Conservation (phyloP, 2,329 filamentous ascomycete genomes). For the Metarhizium album region DNA sequence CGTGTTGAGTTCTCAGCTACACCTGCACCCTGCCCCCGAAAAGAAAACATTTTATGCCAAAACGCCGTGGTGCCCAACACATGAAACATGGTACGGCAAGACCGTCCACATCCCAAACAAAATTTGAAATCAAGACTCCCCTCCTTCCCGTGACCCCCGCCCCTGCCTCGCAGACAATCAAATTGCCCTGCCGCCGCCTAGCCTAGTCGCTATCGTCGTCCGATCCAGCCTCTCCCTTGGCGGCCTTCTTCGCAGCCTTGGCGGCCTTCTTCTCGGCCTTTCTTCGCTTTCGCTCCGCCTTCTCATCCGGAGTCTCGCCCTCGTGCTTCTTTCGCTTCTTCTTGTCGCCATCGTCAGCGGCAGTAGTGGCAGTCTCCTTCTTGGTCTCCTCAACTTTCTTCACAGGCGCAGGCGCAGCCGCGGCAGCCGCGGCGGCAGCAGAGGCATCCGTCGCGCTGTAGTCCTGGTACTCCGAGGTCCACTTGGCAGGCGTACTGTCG, state of each 20-base stretch:
- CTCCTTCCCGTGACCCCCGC: too few relatives aligned
- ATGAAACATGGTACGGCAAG: slow-evolving; percentile 12
- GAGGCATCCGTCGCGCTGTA: slow-evolving; percentile 50
- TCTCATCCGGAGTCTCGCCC: slow-evolving; percentile 61
- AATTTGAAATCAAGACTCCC: slow-evolving; percentile 5
- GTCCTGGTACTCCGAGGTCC: slow-evolving; percentile 89
- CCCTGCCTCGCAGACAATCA: neutral
- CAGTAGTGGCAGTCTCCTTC: slow-evolving; percentile 23
- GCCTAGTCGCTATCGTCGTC: slow-evolving; percentile 25
- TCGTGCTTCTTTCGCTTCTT: slow-evolving; percentile 75
- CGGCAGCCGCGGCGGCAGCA: slow-evolving; percentile 31
- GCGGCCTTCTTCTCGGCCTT: slow-evolving; percentile 51
- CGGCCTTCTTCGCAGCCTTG: slow-evolving; percentile 45
- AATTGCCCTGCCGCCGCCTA: neutral
- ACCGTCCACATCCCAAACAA: slow-evolving; percentile 12
- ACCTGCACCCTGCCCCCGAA: too few relatives aligned
- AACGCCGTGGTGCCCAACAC: slow-evolving; percentile 13
- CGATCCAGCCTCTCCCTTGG: slow-evolving; percentile 39
- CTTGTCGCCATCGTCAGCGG: slow-evolving; percentile 43
- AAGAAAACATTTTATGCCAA: slow-evolving; percentile 11
- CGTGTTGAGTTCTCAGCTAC: slow-evolving; percentile 3
- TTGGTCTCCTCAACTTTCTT: slow-evolving; percentile 27
- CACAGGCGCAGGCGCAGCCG: slow-evolving; percentile 21
- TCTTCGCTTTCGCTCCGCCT: slow-evolving; percentile 48
- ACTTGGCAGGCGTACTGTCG: slow-evolving; percentile 86